Base-by-base conservation (phyloP, 2,329 filamentous ascomycete genomes). In the Sarocladiaceae sp. region DNA sequence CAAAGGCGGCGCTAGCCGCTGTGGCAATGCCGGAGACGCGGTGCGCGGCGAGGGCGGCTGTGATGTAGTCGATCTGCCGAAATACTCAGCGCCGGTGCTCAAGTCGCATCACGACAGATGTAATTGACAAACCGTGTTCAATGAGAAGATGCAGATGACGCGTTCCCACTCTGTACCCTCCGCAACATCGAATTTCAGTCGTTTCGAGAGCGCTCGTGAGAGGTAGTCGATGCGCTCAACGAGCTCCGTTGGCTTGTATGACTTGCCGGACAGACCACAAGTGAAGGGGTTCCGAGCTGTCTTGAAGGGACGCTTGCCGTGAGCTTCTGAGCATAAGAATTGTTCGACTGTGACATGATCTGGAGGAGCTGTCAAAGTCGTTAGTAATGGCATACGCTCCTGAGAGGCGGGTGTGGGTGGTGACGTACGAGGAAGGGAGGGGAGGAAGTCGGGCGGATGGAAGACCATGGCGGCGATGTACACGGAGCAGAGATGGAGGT, bases 111-210 rank as follows among this genome's bases (percentile, higher is more conserved):
- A 34, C 16, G 32, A 34, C 10, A 15, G 32, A 34, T 7, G 15
- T 29, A 13, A 29, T 9, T 6, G 15, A 55, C 74, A 48, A 63
- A 88, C 84, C 23, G 86, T 88, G 59, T 94, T 94, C 47, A 89
- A 64, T n/a, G 83, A 82, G 65, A 87, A 94, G 21, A 90, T 68
- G 4, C 73, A 83, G 39, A 88, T 69, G 19, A 90, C 84, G 61
- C 89, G 88, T 55, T 93, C 86, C 83, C 83, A 93, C 59, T 90
- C 85, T 0, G 78, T 78, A 11, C 83, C 86, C 46, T 79, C 62
- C 52, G 86, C 82, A 6, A 83, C 79, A 35, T 73, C 62, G 74
- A 86, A 89, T 33, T 78, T 81, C 47, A 93, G 27, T 24, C 40
- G 26, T 27, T 43, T 43, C 6, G 63, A 16, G 72, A 79, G 43